phyloP scores from a whole-genome alignment of 2,329 filamentous ascomycete species.

The Talaromyces amestolkiae region DNA sequence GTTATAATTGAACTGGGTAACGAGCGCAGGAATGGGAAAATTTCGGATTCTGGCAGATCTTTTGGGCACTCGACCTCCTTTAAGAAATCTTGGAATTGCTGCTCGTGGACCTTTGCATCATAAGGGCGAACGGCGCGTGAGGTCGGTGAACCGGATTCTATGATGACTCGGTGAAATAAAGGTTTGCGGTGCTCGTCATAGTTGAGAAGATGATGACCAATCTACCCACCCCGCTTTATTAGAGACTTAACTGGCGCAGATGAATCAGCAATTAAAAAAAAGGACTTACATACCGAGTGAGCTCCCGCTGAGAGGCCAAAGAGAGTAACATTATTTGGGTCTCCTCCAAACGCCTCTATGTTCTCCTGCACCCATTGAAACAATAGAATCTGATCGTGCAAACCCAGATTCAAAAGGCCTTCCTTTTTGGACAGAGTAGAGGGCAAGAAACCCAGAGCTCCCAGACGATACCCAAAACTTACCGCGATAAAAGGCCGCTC shows the following conservation, averaged over 20 bases:
- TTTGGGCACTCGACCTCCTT: slow-evolving; percentile 34
- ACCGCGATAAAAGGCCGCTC: slow-evolving; percentile 46
- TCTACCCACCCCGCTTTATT: slow-evolving; percentile 38
- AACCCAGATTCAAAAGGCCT: slow-evolving; percentile 58
- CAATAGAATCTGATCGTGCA: slow-evolving; percentile 69
- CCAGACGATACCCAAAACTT: slow-evolving; percentile 47
- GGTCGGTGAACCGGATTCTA: slow-evolving; percentile 49
- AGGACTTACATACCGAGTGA: not conserved
- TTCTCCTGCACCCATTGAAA: slow-evolving; percentile 77
- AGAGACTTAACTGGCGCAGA: not conserved
- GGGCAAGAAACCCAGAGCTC: slow-evolving; percentile 59
- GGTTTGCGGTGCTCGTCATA: slow-evolving; percentile 22
- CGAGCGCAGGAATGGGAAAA: slow-evolving; percentile 45
- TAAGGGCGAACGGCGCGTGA: slow-evolving; percentile 48
- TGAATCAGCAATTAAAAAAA: not conserved
- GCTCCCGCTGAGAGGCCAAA: slow-evolving; percentile 70
- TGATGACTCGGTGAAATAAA: slow-evolving; percentile 48
- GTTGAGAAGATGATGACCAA: slow-evolving; percentile 66
- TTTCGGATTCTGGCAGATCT: slow-evolving; percentile 28
- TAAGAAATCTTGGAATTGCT: slow-evolving; percentile 47
- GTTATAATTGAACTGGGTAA: slow-evolving; percentile 37
- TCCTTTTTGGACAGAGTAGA: not conserved
- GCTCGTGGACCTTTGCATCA: slow-evolving; percentile 41
- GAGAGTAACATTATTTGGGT: slow-evolving; percentile 73
- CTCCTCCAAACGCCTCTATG: slow-evolving; percentile 48